Percentiles rank a stretch among this genome's conserved stretches.
Evolutionary conservation across 768 basidiomycete species (phyloP).

Genomic region (Hemileccinum impolitum): DNA sequence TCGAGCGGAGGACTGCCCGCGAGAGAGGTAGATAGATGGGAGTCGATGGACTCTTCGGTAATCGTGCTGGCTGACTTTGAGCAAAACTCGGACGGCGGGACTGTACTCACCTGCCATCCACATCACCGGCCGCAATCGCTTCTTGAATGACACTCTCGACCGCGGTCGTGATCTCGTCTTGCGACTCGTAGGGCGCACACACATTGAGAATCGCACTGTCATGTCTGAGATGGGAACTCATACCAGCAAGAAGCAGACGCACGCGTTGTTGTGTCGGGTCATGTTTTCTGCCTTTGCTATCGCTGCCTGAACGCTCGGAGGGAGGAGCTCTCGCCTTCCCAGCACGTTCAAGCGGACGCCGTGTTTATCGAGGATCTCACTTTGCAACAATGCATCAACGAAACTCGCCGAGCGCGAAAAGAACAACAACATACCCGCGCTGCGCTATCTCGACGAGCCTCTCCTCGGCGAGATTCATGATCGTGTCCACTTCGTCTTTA

Average conservation of each 20-base stretch:
- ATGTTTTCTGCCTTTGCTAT: constrained; percentile 68
- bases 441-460: constrained; percentile 74
- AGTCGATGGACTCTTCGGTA: constrained; percentile 65
- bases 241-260: not conserved
- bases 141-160: constrained; percentile 40
- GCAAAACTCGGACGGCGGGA: no score
- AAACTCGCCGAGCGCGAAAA: not conserved
- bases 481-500: constrained; percentile 76
- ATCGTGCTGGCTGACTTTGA: constrained; percentile 38
- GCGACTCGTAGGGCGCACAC: constrained; percentile 88
- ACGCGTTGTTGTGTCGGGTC: constrained; percentile 75
- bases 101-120: constrained; percentile 25
- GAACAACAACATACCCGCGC: constrained; percentile 61
- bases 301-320: constrained; percentile 66
- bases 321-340: constrained; percentile 74
- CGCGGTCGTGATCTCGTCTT: constrained; percentile 87
- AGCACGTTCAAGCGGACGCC: constrained; percentile 84
- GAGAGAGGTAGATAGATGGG: constrained; percentile 60
- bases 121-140: constrained; percentile 30
- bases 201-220: constrained; percentile 83
- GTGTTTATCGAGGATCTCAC: constrained; percentile 75
- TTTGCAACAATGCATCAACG: constrained; percentile 29
- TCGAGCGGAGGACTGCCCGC: constrained; percentile 79
- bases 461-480: constrained; percentile 82
- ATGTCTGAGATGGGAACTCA: not conserved